Evolutionary conservation across 805 yeast species (phyloP), one percentile per base, ranked within the genome.

Genomic region (Candida cerambycidarum): DNA sequence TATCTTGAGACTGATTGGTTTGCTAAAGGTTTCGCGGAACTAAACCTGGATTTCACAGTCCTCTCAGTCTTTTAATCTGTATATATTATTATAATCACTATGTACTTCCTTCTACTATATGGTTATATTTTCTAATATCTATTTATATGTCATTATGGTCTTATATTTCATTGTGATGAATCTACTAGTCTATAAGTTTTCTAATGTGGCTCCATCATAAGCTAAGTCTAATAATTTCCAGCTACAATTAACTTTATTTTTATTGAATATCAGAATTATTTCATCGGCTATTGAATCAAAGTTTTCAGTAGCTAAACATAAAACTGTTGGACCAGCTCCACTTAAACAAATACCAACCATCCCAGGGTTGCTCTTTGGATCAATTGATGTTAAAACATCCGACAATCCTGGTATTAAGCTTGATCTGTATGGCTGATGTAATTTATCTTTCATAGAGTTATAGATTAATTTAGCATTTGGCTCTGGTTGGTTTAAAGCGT

Each of bases 311-410:
- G 99, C 98, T 49, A 93, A 75, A 32, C 96, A 95, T 50, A 93
- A 71, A 44, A 93, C 90, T 6, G 99, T 93, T 44, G 99, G 99
- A 7, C 99, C 99, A 5, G 99, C 99, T 41, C 99, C 99, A 19
- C 96, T 85, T 45, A 93, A 74, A 62, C 99, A 93, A 54, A 93
- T 88, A 40, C 99, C 99, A 45, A 93, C 74, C 37, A 90, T 73
- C 3, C 97, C 97, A 1, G 84, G 83, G 60, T 87, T 86, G 5
- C 86, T 72, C 34, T 78, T 74, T 32, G 98, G 96, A 0, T 95
- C 87, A 39, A 93, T 83, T 11, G 85, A 75, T 5, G 80, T 71
- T 53, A 93, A 74, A 38, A 93, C 88, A 48, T 87, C 89, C 9
- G 84, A 74, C 42, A 93, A 75, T 0, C 98, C 99, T 4, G 99